These are phyloP conservation scores for Aureobasidium subglaciale DNA, from an alignment of 2,329 filamentous ascomycete species.

Conservation along the genomic window DNA sequence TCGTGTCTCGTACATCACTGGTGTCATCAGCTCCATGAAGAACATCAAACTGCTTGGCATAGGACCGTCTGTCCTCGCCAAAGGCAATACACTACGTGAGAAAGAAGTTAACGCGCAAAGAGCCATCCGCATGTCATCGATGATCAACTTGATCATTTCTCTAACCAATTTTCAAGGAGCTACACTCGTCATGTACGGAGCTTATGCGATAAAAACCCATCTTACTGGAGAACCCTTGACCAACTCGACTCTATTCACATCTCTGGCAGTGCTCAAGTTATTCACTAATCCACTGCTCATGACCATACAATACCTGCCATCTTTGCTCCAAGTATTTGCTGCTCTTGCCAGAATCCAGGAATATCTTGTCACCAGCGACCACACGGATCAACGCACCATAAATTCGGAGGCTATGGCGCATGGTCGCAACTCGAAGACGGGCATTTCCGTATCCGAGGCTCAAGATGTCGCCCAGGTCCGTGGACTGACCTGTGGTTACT, in stretches of 20 bases:
- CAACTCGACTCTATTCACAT: constrained; percentile 23
- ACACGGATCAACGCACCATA: constrained; percentile 4
- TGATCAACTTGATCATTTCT: constrained; percentile 20
- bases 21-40: constrained; percentile 22
- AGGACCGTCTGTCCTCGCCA: constrained; percentile 19
- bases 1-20: constrained; percentile 22
- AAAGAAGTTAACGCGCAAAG: constrained; percentile 20
- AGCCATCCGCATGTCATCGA: constrained; percentile 17
- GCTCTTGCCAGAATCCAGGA: constrained; percentile 22
- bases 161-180: constrained; percentile 23
- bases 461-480: neutral
- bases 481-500: constrained; percentile 10
- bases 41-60: constrained; percentile 25
- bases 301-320: constrained; percentile 20
- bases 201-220: constrained; percentile 21
- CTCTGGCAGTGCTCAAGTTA: constrained; percentile 24
- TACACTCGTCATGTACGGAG: constrained; percentile 21
- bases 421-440: neutral
- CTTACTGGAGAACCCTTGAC: constrained; percentile 17
- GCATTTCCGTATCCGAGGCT: neutral
- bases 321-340: constrained; percentile 19
- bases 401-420: constrained; percentile 4
- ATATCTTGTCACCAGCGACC: constrained; percentile 18
- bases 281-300: constrained; percentile 22
- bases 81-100: constrained; percentile 20